Conservation (phyloP, 208 protist genomes). For the Lotmaria passim region DNA sequence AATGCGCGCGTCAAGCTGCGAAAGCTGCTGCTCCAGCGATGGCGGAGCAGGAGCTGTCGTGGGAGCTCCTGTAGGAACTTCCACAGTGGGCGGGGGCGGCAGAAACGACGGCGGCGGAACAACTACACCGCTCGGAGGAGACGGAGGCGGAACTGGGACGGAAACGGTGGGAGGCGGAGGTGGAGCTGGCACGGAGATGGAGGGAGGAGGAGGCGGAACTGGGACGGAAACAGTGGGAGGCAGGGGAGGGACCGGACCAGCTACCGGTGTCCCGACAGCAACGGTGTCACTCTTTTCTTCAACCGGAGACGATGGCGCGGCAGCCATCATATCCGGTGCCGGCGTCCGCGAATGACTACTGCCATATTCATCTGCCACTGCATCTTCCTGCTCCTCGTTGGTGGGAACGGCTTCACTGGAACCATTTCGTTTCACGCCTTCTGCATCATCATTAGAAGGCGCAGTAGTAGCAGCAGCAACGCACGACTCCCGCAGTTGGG, state of each 20-base stretch:
- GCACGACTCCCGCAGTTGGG: not conserved
- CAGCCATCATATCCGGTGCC: constrained; percentile 10
- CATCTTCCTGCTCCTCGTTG: not conserved
- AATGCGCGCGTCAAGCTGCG: constrained; percentile 28
- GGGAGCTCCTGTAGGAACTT: not conserved
- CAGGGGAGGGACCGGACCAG: constrained; percentile 3
- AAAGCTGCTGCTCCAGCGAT: constrained; percentile 21
- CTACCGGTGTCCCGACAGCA: too few relatives aligned
- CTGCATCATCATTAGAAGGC: too few relatives aligned
- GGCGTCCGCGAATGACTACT: not conserved
- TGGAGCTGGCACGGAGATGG: not conserved
- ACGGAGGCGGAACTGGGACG: constrained; percentile 1
- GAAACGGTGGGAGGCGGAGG: constrained; percentile 9
- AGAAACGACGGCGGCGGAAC: constrained; percentile 1
- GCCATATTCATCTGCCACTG: not conserved
- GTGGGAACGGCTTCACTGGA: not conserved
- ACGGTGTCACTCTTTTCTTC: too few relatives aligned
- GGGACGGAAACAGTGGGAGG: constrained; percentile 15
- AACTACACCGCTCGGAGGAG: not conserved
- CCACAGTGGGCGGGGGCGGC: not conserved
- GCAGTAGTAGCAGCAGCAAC: not conserved
- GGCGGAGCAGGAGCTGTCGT: constrained; percentile 8
- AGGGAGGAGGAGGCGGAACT: not conserved
- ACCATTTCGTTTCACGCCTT: not conserved
- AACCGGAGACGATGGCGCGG: not conserved